phyloP scores from a whole-genome alignment of 495 filamentous ascomycete genomes.

The Hypoxylon lenormandii region DNA sequence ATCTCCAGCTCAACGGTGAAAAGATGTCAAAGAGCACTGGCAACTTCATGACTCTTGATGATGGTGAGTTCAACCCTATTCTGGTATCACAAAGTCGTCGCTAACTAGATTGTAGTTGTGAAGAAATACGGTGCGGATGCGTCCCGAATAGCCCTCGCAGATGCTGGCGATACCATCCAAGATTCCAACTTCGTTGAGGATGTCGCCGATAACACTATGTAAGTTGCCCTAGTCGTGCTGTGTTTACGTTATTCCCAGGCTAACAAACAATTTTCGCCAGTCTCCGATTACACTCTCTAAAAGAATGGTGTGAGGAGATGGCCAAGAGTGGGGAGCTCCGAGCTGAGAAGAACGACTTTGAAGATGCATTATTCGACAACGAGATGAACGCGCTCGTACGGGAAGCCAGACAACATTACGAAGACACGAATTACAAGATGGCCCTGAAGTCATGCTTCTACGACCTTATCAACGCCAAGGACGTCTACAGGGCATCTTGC shows the following conservation, averaged over 20 bases:
- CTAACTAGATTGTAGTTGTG: conserved; percentile 60
- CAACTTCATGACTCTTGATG: conserved; percentile 92
- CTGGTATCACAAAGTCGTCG: background rate
- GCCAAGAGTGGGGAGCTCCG: conserved; percentile 76
- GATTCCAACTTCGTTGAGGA: conserved; percentile 98
- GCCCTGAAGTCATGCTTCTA: conserved; percentile 91
- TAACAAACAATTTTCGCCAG: conserved; percentile 14
- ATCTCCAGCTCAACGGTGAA: conserved; percentile 91
- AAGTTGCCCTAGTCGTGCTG: background rate
- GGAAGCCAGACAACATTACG: conserved; percentile 80
- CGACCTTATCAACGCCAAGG: conserved; percentile 83
- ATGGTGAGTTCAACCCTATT: conserved; percentile 55
- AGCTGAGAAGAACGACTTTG: conserved; percentile 77
- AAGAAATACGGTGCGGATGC: conserved; percentile 96
- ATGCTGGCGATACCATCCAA: conserved; percentile 92
- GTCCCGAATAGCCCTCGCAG: conserved; percentile 88
- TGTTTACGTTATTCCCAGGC: background rate
- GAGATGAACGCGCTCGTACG: conserved; percentile 87
- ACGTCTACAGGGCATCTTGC: conserved; percentile 87
- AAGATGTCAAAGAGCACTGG: conserved; percentile 97
- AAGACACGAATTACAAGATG: conserved; percentile 84
- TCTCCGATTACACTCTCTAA: conserved; percentile 83
- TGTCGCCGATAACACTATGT: conserved; percentile 88
- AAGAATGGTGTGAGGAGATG: conserved; percentile 92
- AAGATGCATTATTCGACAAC: conserved; percentile 91